Evolutionary conservation across 2,329 filamentous ascomycete species (phyloP).

Genomic region (Fusarium dimerum): DNA sequence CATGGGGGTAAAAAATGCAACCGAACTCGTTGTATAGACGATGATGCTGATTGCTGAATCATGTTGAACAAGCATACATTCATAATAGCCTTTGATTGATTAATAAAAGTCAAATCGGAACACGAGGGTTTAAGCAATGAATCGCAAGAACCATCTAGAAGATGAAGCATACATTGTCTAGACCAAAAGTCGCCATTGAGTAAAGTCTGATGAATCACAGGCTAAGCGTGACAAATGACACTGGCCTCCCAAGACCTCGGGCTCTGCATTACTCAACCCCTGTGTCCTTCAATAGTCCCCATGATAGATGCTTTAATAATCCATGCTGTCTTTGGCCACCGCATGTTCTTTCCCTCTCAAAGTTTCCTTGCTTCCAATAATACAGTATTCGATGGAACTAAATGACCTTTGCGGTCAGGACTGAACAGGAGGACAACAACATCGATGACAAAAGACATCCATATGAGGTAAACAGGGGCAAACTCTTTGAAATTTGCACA

Average conservation of each 20-base stretch:
- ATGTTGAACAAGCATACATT: constrained; percentile 7
- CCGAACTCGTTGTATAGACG: too few species aligned
- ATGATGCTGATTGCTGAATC: background rate
- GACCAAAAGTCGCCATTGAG: too few species aligned
- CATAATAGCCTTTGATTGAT: background rate
- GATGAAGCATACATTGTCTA: background rate
- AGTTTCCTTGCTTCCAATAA: too few species aligned
- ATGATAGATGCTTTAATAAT: background rate
- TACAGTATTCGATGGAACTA: too few species aligned
- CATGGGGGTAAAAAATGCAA: background rate
- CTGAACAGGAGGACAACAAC: too few species aligned
- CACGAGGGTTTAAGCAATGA: too few species aligned
- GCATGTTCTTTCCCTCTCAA: background rate
- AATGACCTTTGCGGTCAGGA: too few species aligned
- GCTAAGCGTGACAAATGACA: background rate
- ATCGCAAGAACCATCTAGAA: background rate
- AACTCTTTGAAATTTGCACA: constrained; percentile 9
- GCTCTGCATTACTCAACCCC: too few species aligned
- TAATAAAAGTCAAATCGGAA: background rate
- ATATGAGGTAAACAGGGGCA: background rate
- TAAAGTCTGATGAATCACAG: background rate
- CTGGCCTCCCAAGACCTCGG: too few species aligned
- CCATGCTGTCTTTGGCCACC: background rate
- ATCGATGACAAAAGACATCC: too few species aligned
- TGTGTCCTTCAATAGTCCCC: too few species aligned